Evolutionary conservation across 345 rosid species (phyloP).

Genomic region (Salix arbutifolia): DNA sequence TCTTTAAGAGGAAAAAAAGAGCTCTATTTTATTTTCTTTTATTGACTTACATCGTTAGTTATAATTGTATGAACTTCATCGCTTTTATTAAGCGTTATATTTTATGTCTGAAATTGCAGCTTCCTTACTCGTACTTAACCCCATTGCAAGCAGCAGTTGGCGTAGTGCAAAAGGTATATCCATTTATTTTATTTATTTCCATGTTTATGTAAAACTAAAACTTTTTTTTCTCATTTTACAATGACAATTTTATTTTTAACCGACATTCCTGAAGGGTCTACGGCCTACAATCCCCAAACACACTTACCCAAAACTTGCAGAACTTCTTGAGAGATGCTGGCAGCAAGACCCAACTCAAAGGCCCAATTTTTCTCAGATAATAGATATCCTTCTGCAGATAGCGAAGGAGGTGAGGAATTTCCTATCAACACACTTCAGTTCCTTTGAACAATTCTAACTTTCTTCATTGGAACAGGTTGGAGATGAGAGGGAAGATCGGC

Average conservation of each 20-base stretch:
- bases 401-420: constrained; percentile 52
- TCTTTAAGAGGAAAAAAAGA: neutral
- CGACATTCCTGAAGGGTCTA: constrained; percentile 41
- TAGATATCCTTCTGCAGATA: constrained; percentile 56
- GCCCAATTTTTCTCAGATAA: constrained; percentile 75
- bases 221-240: neutral
- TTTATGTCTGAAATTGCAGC: constrained; percentile 38
- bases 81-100: neutral
- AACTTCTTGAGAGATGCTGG: constrained; percentile 91
- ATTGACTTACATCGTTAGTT: neutral
- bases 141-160: constrained; percentile 94
- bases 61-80: neutral
- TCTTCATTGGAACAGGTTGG: constrained; percentile 46
- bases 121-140: constrained; percentile 68
- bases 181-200: neutral
- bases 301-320: constrained; percentile 63
- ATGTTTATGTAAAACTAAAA: neutral
- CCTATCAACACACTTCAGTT: neutral
- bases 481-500: constrained; percentile 41
- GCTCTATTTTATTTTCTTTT: neutral
- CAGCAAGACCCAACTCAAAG: constrained; percentile 70
- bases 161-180: constrained; percentile 77
- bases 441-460: neutral
- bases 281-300: constrained; percentile 79
- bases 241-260: constrained; percentile 1